Evolutionary conservation across 1,284 basidiomycete species (phyloP).

Genomic region (Schizophyllum amplum): DNA sequence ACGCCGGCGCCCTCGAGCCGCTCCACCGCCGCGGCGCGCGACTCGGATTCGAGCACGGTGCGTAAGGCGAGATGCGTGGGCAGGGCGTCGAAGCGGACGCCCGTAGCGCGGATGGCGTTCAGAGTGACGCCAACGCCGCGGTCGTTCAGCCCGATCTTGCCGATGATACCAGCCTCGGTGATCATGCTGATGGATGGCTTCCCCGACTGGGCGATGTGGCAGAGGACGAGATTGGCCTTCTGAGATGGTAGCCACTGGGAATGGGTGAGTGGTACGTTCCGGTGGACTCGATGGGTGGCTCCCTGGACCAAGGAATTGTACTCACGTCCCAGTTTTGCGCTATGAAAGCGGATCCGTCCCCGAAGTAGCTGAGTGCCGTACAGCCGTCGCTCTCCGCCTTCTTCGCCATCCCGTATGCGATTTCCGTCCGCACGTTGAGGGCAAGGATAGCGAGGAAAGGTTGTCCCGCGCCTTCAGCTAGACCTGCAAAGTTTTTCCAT

Average conservation of each 20-base stretch:
- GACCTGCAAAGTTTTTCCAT: no score
- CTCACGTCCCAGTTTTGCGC: slow-evolving; percentile 15
- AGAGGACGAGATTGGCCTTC: slow-evolving; percentile 1
- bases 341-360: slow-evolving; percentile 6
- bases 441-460: slow-evolving; percentile 12
- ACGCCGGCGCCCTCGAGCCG: slow-evolving; percentile 9
- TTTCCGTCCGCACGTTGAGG: slow-evolving; percentile 14
- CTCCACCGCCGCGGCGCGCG: slow-evolving; percentile 7
- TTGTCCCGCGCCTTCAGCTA: slow-evolving; percentile 12
- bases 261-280: slow-evolving; percentile 4
- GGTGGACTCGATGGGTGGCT: slow-evolving; percentile 12
- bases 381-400: slow-evolving; percentile 12
- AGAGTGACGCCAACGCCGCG: slow-evolving; percentile 12
- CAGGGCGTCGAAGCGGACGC: slow-evolving; percentile 10
- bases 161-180: slow-evolving; percentile 12
- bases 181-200: neutral
- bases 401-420: slow-evolving; percentile 9
- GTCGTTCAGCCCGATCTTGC: slow-evolving; percentile 15
- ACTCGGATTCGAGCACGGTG: slow-evolving; percentile 9
- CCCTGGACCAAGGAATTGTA: slow-evolving; percentile 9
- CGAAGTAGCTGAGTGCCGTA: slow-evolving; percentile 12
- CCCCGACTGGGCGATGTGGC: neutral
- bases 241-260: slow-evolving; percentile 1
- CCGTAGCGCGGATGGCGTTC: slow-evolving; percentile 14
- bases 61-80: slow-evolving; percentile 14